Conservation (phyloP, 306 rosid genomes). For the Senna tora region DNA sequence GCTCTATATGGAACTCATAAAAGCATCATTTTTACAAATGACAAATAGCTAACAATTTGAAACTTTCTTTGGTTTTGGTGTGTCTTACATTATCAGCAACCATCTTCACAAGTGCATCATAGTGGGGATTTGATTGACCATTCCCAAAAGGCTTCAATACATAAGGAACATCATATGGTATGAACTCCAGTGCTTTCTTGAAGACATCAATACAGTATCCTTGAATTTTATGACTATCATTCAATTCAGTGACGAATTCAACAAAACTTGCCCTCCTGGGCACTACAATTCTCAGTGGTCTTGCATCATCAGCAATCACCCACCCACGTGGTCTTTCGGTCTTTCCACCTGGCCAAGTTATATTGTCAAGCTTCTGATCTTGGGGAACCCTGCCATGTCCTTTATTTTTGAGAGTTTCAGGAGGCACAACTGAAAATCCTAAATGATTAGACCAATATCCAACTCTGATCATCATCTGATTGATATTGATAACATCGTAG, state of each 20-base stretch:
- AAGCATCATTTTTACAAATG: constrained; percentile 27
- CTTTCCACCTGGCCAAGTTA: constrained; percentile 91
- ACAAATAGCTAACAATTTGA: constrained; percentile 20
- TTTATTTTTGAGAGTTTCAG: constrained; percentile 48
- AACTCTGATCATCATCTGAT: constrained; percentile 48
- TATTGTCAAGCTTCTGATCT: constrained; percentile 68
- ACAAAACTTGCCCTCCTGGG: constrained; percentile 86
- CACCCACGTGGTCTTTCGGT: constrained; percentile 86
- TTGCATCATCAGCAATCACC: constrained; percentile 74
- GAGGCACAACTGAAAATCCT: constrained; percentile 73
- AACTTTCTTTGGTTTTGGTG: constrained; percentile 12
- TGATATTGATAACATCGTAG: constrained; percentile 79
- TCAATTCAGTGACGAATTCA: constrained; percentile 71
- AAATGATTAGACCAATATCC: constrained; percentile 82
- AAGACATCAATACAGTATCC: constrained; percentile 89
- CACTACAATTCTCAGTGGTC: constrained; percentile 85
- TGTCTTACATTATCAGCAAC: constrained; percentile 61
- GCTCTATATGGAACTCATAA: constrained; percentile 19
- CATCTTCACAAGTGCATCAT: constrained; percentile 66
- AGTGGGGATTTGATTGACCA: constrained; percentile 77
- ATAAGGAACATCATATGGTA: constrained; percentile 82
- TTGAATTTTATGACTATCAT: constrained; percentile 46
- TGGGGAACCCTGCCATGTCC: constrained; percentile 31
- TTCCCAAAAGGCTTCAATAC: constrained; percentile 70
- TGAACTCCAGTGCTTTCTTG: constrained; percentile 60